phyloP scores from a whole-genome alignment of 2,329 filamentous ascomycete species.

The Ceratocystis alfenasii region DNA sequence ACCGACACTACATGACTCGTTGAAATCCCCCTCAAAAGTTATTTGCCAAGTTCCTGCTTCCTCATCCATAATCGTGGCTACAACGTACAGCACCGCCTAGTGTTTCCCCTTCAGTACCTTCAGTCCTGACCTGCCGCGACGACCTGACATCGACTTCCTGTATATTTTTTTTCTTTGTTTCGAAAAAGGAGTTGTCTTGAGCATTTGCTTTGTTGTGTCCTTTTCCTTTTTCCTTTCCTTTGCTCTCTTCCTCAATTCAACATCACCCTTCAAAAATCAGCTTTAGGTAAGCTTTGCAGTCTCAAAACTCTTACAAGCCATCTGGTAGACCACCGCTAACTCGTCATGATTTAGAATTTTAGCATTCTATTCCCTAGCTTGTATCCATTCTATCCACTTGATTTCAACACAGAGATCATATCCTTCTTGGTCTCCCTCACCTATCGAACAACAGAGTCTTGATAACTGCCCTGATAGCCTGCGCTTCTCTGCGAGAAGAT shows the following conservation, averaged over 20 bases:
- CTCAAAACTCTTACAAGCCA: neutral
- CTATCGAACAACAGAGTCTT: neutral
- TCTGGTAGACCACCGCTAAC: neutral
- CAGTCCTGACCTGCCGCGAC: neutral
- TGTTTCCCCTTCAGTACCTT: neutral
- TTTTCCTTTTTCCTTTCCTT: neutral
- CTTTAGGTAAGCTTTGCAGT: neutral
- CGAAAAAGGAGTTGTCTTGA: neutral
- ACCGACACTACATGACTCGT: neutral
- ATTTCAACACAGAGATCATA: neutral
- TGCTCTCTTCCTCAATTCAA: neutral
- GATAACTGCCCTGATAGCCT: neutral
- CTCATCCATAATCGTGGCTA: slow-evolving; percentile 5
- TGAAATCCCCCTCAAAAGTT: slow-evolving; percentile 1
- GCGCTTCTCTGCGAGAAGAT: slow-evolving; percentile 20
- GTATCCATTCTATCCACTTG: neutral
- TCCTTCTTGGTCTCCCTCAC: neutral
- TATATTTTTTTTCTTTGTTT: neutral
- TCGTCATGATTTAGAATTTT: slow-evolving; percentile 8
- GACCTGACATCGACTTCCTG: slow-evolving; percentile 4
- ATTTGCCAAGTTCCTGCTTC: neutral
- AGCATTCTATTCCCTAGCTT: slow-evolving; percentile 16
- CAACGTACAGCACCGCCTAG: neutral
- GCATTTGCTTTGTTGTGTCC: neutral
- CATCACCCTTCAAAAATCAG: neutral